Base-by-base conservation (phyloP, 495 filamentous ascomycete species). In the Amniculicola lignicola region DNA sequence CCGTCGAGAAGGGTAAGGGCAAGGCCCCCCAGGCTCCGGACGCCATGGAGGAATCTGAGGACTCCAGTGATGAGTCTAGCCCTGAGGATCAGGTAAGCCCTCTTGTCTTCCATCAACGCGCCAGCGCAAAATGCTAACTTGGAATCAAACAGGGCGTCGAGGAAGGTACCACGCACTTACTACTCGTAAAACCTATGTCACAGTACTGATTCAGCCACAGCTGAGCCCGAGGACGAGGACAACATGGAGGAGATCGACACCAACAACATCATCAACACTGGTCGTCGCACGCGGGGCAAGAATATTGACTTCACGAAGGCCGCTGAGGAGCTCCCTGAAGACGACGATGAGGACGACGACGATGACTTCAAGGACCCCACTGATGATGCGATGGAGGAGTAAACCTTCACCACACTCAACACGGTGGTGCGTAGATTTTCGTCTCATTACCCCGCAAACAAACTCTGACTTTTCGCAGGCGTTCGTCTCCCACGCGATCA, bases 241-340 rank as follows among this genome's bases (percentile, higher is more conserved):
- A 84, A 88, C 72, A 82, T 96, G 75, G 87, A 90, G 69, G 90
- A 90, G 70, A 94, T 97, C 69, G 89, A 94, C 68, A 72, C 79
- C 31, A 78, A 80, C 61, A 96, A 96, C 78, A 96, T 97, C 73
- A 82, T 97, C 66, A 41, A 57, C 7, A 76, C 7, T 33, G 37
- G 37, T 19, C 7, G 72, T 53, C 91, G 93, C 69, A 98, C 93
- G 33, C 91, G 93, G 39, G 71, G 70, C 44, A 71, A 71, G 63
- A 65, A 59, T 29, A 74, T 74, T 51, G 71, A 74, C 65, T 74
- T 68, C 55, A 62, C 69, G 11, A 65, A 74, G 57, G 71, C 71
- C 0, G 67, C 67, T 3, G 36, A 64, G 58, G 59, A 71, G 1
- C 42, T 61, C 11, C 57, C 62, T 16, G 70, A 69, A 6, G 69